Base-by-base conservation (phyloP, 108 stramenopile species). In the Skeletonema menzelii region DNA sequence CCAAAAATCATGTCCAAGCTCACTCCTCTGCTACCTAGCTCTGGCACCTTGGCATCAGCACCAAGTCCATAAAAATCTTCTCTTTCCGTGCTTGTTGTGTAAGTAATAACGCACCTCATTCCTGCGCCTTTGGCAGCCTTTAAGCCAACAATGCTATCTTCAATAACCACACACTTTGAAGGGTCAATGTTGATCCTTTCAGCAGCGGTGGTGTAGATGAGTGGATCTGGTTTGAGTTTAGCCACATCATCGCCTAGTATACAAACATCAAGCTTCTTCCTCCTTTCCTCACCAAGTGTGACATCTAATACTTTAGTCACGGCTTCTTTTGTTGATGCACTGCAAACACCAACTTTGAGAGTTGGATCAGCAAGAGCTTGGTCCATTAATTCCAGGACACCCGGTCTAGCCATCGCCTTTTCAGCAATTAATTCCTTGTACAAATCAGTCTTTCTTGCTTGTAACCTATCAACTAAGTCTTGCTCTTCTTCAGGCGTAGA, bases 171-270 rank as follows among this genome's bases (percentile, higher is more conserved):
- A 67, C 94, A 97, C 31, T 70, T 69, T 17, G 76, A 38, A 3
- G 76, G 76, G 63, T 82, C 77, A 61, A 95, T 79, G 17, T 79
- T 80, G 31, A 97, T 62, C 28, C 77, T 67, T 53, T 94, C 88
- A 15, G 85, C 85, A 30, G 94, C 94, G 10, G 72, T 86, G 30
- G 85, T 69, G 71, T 97, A 97, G 59, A 97, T 97, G 69, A 90
- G 59, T 0, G 96, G 96, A 70, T 88, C 82, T 0, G 96, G 96
- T 70, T 97, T 97, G 69, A 91, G 87, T 64, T 82, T 86, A 5
- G 82, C 69, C 19, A 95, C 94, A 76, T 95, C 94, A 69, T 97
- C 94, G 10, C 96, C 96, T 26, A 94, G 61, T 46, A 97, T 89
- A 69, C 87, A 86, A 22, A 95, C 93, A 72, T 97, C 84, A 14